These are phyloP conservation scores for Ceratobasidium theobromae DNA, from an alignment of 1,284 basidiomycete species.

Conservation along the genomic window DNA sequence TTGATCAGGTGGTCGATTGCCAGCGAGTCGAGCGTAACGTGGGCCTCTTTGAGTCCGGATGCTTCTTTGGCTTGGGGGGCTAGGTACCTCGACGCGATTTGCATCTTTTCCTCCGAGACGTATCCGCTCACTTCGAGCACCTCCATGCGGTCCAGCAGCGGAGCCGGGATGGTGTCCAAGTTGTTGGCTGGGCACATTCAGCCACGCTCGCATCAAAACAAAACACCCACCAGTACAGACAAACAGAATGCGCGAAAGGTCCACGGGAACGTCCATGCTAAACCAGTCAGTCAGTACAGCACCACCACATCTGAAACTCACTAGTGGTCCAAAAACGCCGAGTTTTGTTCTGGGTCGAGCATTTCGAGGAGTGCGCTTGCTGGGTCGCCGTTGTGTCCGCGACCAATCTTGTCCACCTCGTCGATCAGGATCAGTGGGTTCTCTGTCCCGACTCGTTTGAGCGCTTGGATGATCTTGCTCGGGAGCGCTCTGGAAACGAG, in stretches of 20 bases:
- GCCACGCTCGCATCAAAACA: not conserved
- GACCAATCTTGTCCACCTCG: conserved; percentile 98
- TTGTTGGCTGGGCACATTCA: conserved; percentile 67
- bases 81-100: conserved; percentile 90
- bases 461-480: conserved; percentile 96
- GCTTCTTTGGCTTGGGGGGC: conserved; percentile 93
- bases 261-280: conserved; percentile 96
- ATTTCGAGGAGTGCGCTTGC: conserved; percentile 93
- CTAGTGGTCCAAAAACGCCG: conserved; percentile 95
- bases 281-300: not conserved
- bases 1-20: conserved; percentile 91
- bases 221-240: conserved; percentile 78
- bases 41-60: conserved; percentile 80
- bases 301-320: conserved; percentile 45
- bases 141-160: conserved; percentile 95
- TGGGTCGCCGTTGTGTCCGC: conserved; percentile 94
- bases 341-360: conserved; percentile 98
- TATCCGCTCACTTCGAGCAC: conserved; percentile 97
- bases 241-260: conserved; percentile 94
- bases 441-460: conserved; percentile 96
- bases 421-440: conserved; percentile 97
- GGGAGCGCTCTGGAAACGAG: conserved; percentile 71
- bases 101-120: conserved; percentile 93
- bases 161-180: conserved; percentile 94
- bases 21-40: conserved; percentile 74